Conservation (phyloP, 1,284 basidiomycete species). For the Chiua sp. region DNA sequence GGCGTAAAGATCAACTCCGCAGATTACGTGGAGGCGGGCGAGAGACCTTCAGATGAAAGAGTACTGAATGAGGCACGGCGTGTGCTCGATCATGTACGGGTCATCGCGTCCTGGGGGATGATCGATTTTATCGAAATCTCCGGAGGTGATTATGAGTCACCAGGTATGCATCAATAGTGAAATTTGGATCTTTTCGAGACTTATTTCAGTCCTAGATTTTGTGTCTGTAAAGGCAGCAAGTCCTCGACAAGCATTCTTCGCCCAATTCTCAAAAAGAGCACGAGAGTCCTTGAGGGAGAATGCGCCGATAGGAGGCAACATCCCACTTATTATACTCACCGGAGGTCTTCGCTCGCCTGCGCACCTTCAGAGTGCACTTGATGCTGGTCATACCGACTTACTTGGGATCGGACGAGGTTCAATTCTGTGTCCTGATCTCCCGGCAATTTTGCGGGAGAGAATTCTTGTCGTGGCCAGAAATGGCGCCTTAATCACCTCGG, state of each 20-base stretch:
- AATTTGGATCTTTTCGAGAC: not conserved
- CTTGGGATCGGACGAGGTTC: constrained; percentile 80
- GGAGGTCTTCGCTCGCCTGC: constrained; percentile 75
- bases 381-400: constrained; percentile 65
- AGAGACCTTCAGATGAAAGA: constrained; percentile 38
- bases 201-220: constrained; percentile 44
- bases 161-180: constrained; percentile 50
- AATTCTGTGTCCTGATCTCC: constrained; percentile 68
- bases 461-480: constrained; percentile 9
- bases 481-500: constrained; percentile 19
- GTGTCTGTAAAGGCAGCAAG: constrained; percentile 30
- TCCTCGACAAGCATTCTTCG: constrained; percentile 63
- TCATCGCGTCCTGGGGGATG: constrained; percentile 66
- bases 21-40: constrained; percentile 72
- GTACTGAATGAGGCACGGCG: constrained; percentile 39
- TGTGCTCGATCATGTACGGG: constrained; percentile 67
- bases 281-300: constrained; percentile 52
- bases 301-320: constrained; percentile 25
- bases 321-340: constrained; percentile 78
- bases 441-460: constrained; percentile 42
- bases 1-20: constrained; percentile 90
- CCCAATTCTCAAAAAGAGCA: constrained; percentile 60
- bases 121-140: constrained; percentile 89
- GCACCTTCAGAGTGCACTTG: constrained; percentile 61
- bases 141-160: constrained; percentile 86